These are phyloP conservation scores for Lumnitzera racemosa DNA, from an alignment of 345 rosid genomes.

Conservation along the genomic window DNA sequence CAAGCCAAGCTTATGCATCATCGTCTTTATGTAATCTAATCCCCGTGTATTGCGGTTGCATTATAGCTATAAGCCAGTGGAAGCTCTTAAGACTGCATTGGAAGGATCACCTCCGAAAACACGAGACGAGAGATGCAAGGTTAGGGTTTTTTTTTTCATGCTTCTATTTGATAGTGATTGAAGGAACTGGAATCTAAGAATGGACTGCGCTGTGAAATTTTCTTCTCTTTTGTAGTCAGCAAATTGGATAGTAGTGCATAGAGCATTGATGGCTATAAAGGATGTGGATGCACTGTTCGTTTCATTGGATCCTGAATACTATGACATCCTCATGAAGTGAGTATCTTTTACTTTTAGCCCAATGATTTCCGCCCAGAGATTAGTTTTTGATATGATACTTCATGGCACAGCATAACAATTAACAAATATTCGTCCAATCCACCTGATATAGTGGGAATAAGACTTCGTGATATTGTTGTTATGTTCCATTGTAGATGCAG, in stretches of 20 bases:
- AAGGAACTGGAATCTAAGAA: background rate
- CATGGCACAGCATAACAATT: too few relatives aligned
- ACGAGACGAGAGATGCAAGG: slow-evolving; percentile 92
- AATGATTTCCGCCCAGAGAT: background rate
- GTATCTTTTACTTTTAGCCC: slow-evolving; percentile 4
- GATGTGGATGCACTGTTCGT: slow-evolving; percentile 77
- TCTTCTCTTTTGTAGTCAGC: slow-evolving; percentile 51
- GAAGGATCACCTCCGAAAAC: slow-evolving; percentile 89
- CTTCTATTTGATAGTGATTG: background rate
- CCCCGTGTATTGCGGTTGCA: background rate
- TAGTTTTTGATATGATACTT: too few relatives aligned
- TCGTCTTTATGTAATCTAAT: background rate
- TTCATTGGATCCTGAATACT: slow-evolving; percentile 83
- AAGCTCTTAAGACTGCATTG: slow-evolving; percentile 87
- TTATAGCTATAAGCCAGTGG: slow-evolving; percentile 43
- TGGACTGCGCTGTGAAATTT: background rate
- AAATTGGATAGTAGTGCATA: slow-evolving; percentile 83
- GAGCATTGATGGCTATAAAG: slow-evolving; percentile 88
- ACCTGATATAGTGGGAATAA: too few relatives aligned
- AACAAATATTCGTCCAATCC: too few relatives aligned
- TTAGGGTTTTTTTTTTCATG: slow-evolving; percentile 3
- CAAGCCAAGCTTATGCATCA: too few relatives aligned
- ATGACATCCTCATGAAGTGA: slow-evolving; percentile 93
- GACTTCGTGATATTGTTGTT: too few relatives aligned
- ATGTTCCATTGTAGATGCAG: too few relatives aligned